Conservation (phyloP, 2,329 filamentous ascomycete genomes). For the Aspergillus amoenus region DNA sequence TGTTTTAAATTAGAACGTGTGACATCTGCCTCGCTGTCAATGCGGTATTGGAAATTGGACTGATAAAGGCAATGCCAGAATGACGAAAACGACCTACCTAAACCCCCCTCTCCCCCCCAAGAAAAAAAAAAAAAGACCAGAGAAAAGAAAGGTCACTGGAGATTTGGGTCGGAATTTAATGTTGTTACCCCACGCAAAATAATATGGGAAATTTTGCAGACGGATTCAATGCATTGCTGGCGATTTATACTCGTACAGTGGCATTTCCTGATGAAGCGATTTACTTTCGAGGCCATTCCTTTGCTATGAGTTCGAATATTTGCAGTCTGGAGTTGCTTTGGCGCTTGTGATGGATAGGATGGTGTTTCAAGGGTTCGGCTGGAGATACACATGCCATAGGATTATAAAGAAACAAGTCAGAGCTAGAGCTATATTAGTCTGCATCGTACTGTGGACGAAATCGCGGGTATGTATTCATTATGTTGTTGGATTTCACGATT, state of each 20-base stretch:
- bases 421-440: background rate
- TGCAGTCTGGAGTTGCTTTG: background rate
- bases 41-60: background rate
- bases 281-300: background rate
- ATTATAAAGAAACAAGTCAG: constrained; percentile 8
- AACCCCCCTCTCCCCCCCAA: too few relatives aligned
- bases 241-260: background rate
- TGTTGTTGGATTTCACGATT: background rate
- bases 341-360: background rate
- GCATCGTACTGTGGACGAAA: background rate
- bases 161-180: background rate
- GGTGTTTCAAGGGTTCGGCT: constrained; percentile 1
- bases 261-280: background rate
- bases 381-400: background rate
- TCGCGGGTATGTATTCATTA: background rate
- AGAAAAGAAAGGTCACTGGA: background rate
- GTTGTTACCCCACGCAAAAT: background rate
- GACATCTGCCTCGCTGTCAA: background rate
- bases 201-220: background rate
- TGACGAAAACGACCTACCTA: background rate
- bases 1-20: background rate
- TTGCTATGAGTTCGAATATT: background rate
- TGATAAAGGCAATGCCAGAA: background rate
- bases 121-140: background rate
- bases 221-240: background rate